Base-by-base conservation (phyloP, 306 rosid species). In the Alnus rubra region DNA sequence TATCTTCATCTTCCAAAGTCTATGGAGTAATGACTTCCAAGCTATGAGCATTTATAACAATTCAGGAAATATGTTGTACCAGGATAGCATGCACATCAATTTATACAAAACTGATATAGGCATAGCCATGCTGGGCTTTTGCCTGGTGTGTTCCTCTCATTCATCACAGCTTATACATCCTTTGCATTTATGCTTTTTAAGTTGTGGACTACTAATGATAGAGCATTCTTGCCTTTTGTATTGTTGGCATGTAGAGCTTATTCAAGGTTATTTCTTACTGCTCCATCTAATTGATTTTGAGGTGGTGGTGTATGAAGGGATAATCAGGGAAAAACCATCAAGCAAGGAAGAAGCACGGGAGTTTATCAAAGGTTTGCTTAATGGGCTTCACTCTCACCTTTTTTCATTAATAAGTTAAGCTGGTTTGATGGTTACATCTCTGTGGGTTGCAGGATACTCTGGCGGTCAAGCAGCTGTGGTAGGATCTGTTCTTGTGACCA, bases 281-380 rank as follows among this genome's bases (percentile, higher is more conserved):
- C 78, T 56, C 39, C 59, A 54, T 82, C 48, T 78, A 65, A 76
- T 81, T 82, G 84, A 71, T 82, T 84, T 75, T 78, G 83, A 92
- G 98, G 97, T 95, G 83, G 98, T 95, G 85, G 97, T 90, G 69
- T 89, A 92, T 81, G 80, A 84, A 78, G 98, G 98, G 80, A 84
- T 64, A 58, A 79, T 91, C 60, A 87, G 98, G 77, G 98, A 95
- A 82, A 95, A 95, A 82, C 98, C 98, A 65, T 82, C 88, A 30
- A 85, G 90, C 76, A 88, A 90, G 82, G 86, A 92, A 64, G 96
- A 95, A 91, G 98, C 98, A 63, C 80, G 94, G 75, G 89, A 90
- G 73, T 95, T 91, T 74, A 84, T 95, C 83, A 92, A 88, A 91
- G 98, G 98, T 92, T 76, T 77, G 75, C 75, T 60, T 73, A 23